Percentiles rank a stretch among this genome's conserved stretches.
phyloP scores from a whole-genome alignment of 2,329 filamentous ascomycete species.

The Sphaerulina musiva region DNA sequence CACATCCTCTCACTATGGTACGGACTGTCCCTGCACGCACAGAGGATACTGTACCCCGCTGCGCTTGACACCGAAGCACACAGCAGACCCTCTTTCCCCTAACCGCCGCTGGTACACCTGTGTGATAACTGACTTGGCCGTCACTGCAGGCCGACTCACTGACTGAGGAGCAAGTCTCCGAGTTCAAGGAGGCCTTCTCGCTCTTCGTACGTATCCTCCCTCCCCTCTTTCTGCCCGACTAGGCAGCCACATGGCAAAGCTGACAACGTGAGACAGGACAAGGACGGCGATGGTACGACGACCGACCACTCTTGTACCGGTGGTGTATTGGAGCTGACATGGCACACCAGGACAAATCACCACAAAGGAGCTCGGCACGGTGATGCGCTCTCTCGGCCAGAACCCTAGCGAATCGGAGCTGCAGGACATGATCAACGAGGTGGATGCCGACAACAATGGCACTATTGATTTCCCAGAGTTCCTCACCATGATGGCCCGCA shows the following conservation, averaged over 20 bases:
- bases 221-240: slow-evolving; percentile 5
- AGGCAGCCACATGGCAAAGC: slow-evolving; percentile 14
- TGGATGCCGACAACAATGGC: slow-evolving; percentile 58
- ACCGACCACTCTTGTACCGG: background rate
- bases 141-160: slow-evolving; percentile 79
- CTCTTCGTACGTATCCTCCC: slow-evolving; percentile 75
- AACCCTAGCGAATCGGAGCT: slow-evolving; percentile 58
- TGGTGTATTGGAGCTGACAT: background rate
- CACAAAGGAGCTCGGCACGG: slow-evolving; percentile 56
- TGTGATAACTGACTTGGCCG: slow-evolving; percentile 15
- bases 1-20: too few species aligned
- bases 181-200: slow-evolving; percentile 99
- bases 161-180: slow-evolving; percentile 99
- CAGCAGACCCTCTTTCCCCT: too few species aligned
- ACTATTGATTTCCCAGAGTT: slow-evolving; percentile 62
- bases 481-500: slow-evolving; percentile 59
- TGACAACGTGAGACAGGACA: slow-evolving; percentile 42
- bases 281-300: slow-evolving; percentile 49
- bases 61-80: too few species aligned
- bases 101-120: background rate
- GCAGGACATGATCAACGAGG: slow-evolving; percentile 62
- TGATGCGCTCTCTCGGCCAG: slow-evolving; percentile 58
- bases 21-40: too few species aligned
- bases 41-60: too few species aligned
- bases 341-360: slow-evolving; percentile 52